phyloP scores from a whole-genome alignment of 306 rosid species.

The Neltuma alba region DNA sequence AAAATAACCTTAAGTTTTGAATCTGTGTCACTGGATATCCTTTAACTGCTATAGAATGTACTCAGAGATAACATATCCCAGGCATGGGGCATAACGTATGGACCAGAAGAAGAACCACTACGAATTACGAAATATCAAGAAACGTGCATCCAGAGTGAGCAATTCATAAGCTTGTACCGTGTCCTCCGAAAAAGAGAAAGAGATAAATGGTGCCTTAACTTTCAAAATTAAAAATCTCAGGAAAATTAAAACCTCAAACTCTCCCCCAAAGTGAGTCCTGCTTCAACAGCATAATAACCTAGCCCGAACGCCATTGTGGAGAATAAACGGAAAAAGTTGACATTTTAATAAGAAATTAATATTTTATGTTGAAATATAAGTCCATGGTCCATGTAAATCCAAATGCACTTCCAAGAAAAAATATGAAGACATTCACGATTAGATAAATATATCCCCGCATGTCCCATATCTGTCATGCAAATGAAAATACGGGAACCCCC shows the following conservation, averaged over 20 bases:
- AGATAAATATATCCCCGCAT: conserved; percentile 14
- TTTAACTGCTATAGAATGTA: conserved; percentile 35
- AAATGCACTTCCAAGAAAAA: conserved; percentile 1
- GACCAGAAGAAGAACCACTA: conserved; percentile 7
- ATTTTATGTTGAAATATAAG: background rate
- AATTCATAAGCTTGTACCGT: background rate
- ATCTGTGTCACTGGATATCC: conserved; percentile 18
- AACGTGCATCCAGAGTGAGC: background rate
- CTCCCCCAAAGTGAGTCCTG: background rate
- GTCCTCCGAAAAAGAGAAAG: background rate
- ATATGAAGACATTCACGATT: conserved; percentile 5
- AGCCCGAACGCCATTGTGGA: background rate
- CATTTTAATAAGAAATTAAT: background rate
- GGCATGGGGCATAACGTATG: conserved; percentile 9
- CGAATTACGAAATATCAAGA: conserved; percentile 23
- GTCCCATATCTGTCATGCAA: conserved; percentile 20
- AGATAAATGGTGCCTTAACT: background rate
- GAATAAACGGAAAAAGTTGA: background rate
- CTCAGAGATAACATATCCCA: conserved; percentile 8
- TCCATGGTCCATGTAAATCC: background rate
- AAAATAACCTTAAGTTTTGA: conserved; percentile 23
- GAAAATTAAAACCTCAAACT: conserved; percentile 10
- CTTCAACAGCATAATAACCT: background rate
- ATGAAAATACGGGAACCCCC: conserved; percentile 11
- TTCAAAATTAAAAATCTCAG: background rate